A percentile compares a stretch with the other conserved stretches of the same genome.
These are phyloP conservation scores for Cladosporium velox DNA, from an alignment of 2,329 filamentous ascomycete species.

Conservation along the genomic window DNA sequence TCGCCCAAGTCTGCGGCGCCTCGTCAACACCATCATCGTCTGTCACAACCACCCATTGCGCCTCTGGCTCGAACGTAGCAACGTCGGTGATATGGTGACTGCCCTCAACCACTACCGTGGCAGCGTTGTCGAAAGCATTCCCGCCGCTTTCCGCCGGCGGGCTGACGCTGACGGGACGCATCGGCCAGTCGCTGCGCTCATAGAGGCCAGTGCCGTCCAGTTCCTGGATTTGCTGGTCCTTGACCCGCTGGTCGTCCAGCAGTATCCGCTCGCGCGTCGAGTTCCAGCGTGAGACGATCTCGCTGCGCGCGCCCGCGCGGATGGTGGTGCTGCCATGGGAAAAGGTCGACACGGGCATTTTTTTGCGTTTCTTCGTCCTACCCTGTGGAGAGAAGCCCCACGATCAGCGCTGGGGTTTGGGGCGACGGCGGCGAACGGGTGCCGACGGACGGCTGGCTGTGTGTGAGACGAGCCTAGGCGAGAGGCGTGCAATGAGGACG, in stretches of 20 bases:
- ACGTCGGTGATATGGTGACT: constrained; percentile 18
- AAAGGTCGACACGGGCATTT: constrained; percentile 36
- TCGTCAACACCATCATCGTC: constrained; percentile 26
- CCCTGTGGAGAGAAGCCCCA: constrained; percentile 1
- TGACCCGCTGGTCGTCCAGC: constrained; percentile 32
- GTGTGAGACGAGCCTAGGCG: constrained; percentile 11
- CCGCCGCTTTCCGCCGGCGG: constrained; percentile 16
- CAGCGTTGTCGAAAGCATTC: background rate
- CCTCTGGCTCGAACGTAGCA: constrained; percentile 23
- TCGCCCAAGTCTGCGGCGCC: background rate
- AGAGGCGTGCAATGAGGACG: background rate
- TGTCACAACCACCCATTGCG: constrained; percentile 23
- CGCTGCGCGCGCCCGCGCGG: constrained; percentile 20
- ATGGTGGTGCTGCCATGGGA: constrained; percentile 27
- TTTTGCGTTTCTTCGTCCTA: background rate
- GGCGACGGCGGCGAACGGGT: constrained; percentile 5
- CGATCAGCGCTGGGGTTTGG: constrained; percentile 16
- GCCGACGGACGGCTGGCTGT: constrained; percentile 8
- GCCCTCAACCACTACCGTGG: background rate
- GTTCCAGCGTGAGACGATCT: constrained; percentile 32
- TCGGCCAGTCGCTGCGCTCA: constrained; percentile 35
- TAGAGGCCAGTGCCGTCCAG: constrained; percentile 35
- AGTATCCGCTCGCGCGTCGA: constrained; percentile 31
- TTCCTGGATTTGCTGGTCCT: constrained; percentile 31
- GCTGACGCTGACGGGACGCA: constrained; percentile 24